Evolutionary conservation across 495 filamentous ascomycete species (phyloP), one percentile per base, ranked within the genome.

Genomic region (Lasiosphaeris hirsuta): DNA sequence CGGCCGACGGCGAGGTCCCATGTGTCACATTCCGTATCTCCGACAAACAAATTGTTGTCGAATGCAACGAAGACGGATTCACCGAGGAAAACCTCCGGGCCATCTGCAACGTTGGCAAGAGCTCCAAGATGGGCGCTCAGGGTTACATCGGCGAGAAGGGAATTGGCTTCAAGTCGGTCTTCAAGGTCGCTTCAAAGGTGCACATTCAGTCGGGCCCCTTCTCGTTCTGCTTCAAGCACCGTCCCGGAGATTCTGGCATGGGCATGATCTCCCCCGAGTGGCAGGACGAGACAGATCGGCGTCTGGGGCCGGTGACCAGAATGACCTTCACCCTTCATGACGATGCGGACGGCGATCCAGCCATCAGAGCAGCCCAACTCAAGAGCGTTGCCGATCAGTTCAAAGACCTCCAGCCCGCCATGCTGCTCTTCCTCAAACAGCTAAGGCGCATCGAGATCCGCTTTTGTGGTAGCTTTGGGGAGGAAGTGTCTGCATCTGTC

Each of bases 161-260:
- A 0, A 78, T 81, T 19, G 78, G 80, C 0, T 81, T 83, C 65
- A 81, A 81, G 54, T 79, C 77, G 0, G 75, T 81, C 0, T 83
- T 83, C 59, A 79, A 68, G 43, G 74, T 73, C 1, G 74, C 76
- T 2, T 69, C 60, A 57, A 75, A 73, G 44, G 79, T 76, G 0
- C 69, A 74, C 30, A 75, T 83, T 11, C 73, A 77, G 46, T 83
- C 78, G 0, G 71, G 75, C 2, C 10, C 57, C 9, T 80, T 67
- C 51, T 79, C 73, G 1, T 82, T 81, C 65, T 61, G 37, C n/a
- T 79, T 81, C 54, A 59, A 35, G 7, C 61, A 72, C 48, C 30
- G 60, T 10, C 49, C 15, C 6, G 64, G 62, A 0, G 67, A 72
- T n/a, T 64, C 63, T 0, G 72, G 69, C 6, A 68, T 78, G 51